These are phyloP conservation scores for Tetrapisispora namnaoensis DNA, from an alignment of 805 yeast genomes.

Conservation along the genomic window DNA sequence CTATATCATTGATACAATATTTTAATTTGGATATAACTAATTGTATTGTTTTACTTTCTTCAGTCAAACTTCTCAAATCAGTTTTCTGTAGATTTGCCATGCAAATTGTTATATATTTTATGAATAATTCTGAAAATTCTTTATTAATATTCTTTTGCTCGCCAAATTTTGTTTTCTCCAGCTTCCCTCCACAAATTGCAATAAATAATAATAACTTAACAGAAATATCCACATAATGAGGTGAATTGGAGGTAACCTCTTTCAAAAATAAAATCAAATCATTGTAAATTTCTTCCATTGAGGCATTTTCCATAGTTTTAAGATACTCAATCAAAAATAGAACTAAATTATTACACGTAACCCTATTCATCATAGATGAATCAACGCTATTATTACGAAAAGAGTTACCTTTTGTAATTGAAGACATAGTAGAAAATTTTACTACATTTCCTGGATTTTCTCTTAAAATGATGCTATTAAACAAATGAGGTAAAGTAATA, in stretches of 20 bases:
- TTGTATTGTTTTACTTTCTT: slow-evolving; percentile 10
- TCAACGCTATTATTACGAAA: slow-evolving; percentile 11
- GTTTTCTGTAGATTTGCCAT: slow-evolving; percentile 19
- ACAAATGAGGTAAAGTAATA: slow-evolving; percentile 56
- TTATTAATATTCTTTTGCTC: slow-evolving; percentile 49
- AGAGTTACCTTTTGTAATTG: not conserved
- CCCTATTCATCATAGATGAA: slow-evolving; percentile 40
- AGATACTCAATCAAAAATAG: slow-evolving; percentile 53
- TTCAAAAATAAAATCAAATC: slow-evolving; percentile 49
- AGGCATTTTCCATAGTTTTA: slow-evolving; percentile 59
- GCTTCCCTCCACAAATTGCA: slow-evolving; percentile 43
- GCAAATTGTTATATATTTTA: slow-evolving; percentile 29
- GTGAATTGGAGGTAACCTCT: slow-evolving; percentile 42
- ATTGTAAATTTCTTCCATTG: slow-evolving; percentile 70
- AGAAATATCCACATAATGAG: slow-evolving; percentile 39
- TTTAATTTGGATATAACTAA: slow-evolving; percentile 12
- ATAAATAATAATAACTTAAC: slow-evolving; percentile 46
- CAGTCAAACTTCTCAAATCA: slow-evolving; percentile 7
- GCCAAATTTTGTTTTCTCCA: slow-evolving; percentile 50
- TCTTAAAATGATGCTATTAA: slow-evolving; percentile 31
- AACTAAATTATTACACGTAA: slow-evolving; percentile 38
- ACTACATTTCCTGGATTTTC: slow-evolving; percentile 15
- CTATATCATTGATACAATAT: slow-evolving; percentile 17
- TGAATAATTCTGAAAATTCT: slow-evolving; percentile 41
- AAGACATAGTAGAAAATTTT: slow-evolving; percentile 18